Conservation (phyloP, 2,329 filamentous ascomycete genomes). For the Claviceps digitariae region DNA sequence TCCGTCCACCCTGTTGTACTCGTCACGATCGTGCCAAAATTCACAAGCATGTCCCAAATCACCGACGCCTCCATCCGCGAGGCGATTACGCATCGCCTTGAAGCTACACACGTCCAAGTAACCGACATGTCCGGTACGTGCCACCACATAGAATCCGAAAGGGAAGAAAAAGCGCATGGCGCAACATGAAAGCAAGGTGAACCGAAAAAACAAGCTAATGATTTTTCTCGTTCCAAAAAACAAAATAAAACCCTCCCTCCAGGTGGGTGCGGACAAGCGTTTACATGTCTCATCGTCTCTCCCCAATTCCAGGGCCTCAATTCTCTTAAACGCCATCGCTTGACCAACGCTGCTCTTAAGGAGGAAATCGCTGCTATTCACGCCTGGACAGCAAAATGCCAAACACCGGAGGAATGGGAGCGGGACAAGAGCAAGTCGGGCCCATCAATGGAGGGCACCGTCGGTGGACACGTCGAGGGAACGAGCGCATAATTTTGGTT, state of each 20-base stretch:
- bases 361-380: slow-evolving; percentile 83
- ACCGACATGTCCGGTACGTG: slow-evolving; percentile 78
- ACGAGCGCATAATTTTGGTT: slow-evolving; percentile 7
- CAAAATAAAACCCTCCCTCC: neutral
- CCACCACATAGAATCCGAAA: neutral
- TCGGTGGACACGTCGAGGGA: slow-evolving; percentile 27
- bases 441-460: slow-evolving; percentile 31
- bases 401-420: slow-evolving; percentile 82
- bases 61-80: slow-evolving; percentile 58
- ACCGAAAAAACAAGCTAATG: neutral
- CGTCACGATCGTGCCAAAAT: neutral
- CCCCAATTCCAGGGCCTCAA: slow-evolving; percentile 56
- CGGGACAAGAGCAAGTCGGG: slow-evolving; percentile 35
- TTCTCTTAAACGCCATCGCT: slow-evolving; percentile 70
- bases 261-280: slow-evolving; percentile 50
- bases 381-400: slow-evolving; percentile 89
- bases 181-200: neutral
- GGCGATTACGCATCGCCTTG: slow-evolving; percentile 56
- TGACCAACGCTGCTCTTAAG: slow-evolving; percentile 74
- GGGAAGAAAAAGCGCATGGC: neutral
- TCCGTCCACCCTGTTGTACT: no score
- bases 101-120: slow-evolving; percentile 70
- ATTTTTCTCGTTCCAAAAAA: neutral
- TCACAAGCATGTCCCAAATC: slow-evolving; percentile 27
- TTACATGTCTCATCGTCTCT: slow-evolving; percentile 47